Base-by-base conservation (phyloP, 345 rosid species). In the Salix koriyanagi region DNA sequence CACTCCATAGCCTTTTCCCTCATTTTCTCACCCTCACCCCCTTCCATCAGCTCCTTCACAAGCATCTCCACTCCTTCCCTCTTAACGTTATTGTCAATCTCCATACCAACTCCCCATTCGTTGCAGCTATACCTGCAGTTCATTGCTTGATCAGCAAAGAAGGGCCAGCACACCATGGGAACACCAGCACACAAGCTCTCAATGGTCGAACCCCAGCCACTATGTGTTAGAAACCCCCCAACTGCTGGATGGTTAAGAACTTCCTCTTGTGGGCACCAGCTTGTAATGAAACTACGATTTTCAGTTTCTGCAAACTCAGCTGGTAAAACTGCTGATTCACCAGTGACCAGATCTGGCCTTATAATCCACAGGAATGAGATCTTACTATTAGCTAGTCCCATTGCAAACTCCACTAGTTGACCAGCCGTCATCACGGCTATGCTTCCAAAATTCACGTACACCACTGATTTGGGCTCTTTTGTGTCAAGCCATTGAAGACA, bases 401-500 rank as follows among this genome's bases (percentile, higher is more conserved):
- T 71, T 1, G 60, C 74, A 14, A 71, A 71, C 36, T 71, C 74
- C 19, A 71, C 41, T 11, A 71, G 13, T 16, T 71, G 74, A 32
- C 21, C 42, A 13, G 12, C 41, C 21, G 65, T 52, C 2, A 54
- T 5, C 21, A 52, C 26, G 15, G 11, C 7, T 52, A 71, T 4
- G 36, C 74, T 71, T 2, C 74, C 74, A 52, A 71, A 52, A 52
- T 71, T 71, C 44, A 71, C 74, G 2, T 71, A 71, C 23, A 71
- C 5, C 7, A 50, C 74, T 21, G 74, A 54, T 23, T 34, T 54
- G 13, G 62, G 62, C 0, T 56, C 6, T 5, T 3, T 56, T 7
- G 73, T 42, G 7, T 70, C 58, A 7, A 70, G 73, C 73, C 73
- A 70, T 30, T 70, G 56, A 13, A 48, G 73, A 46, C 73, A 70